Base-by-base conservation (phyloP, 345 rosid genomes). In the Salix caprea region DNA sequence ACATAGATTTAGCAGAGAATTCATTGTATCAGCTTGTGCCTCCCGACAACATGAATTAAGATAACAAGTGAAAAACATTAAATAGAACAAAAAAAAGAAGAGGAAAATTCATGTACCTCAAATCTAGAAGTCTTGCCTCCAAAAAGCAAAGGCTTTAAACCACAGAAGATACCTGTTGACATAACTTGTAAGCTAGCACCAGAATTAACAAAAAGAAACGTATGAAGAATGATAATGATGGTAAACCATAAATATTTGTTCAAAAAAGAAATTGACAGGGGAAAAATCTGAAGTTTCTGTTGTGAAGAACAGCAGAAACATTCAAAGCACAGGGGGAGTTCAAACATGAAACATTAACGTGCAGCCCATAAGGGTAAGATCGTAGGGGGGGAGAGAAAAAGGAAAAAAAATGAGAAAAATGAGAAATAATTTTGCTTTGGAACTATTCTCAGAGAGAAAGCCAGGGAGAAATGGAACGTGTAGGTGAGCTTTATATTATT, bases 391-490 rank as follows among this genome's bases (percentile, higher is more conserved):
- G 9, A 7, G 36, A 34, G 0, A 34, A 34, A 34, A 34, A 34
- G 6, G 24, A 77, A 11, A 40, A 52, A 21, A n/a, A 46, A 42
- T 0, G 14, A 14, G 19, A 46, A 58, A 58, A 58, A 58, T 1
- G 28, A 58, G 10, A 58, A 58, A n/a, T 12, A 58, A n/a, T 12
- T 8, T 42, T 2, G 46, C 46, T 23, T 40, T 24, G 86, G 87
- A 87, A 88, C 90, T 87, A 83, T 71, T 86, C 90, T 84, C 85
- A 26, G 72, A 69, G 76, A 83, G 87, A 83, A 82, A 84, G 87
- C 84, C 91, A 79, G 74, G 71, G 78, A 67, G 56, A 71, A 44
- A 81, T 70, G 74, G 74, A 70, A 2, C 44, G 74, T 40, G 8
- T 52, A 39, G 69, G n/a, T 72, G 80, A 78, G 69, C 32, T 44